These are phyloP conservation scores for Vaccinium myrtillus DNA, from an alignment of 148 eudicot genomes.

Conservation along the genomic window DNA sequence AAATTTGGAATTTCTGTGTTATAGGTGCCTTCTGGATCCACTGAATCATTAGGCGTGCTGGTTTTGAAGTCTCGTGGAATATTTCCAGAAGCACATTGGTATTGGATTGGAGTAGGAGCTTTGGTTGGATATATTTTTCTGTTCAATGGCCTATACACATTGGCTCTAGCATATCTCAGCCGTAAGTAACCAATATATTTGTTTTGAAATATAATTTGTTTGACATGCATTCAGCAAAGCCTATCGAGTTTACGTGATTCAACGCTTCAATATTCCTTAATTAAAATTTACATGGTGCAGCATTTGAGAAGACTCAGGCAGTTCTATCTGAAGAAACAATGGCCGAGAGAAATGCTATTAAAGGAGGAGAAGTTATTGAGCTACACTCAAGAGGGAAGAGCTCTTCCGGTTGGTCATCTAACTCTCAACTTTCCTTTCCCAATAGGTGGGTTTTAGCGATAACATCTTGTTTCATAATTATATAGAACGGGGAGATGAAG, in stretches of 20 bases:
- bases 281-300: not conserved
- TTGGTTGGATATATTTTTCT: conserved; percentile 44
- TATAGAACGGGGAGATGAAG: conserved; percentile 39
- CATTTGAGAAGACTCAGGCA: conserved; percentile 7
- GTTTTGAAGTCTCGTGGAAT: conserved; percentile 16
- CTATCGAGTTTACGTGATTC: not conserved
- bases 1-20: not conserved
- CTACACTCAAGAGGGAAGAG: not conserved
- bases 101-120: conserved; percentile 66
- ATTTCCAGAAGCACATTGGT: conserved; percentile 47
- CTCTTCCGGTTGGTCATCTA: conserved; percentile 7
- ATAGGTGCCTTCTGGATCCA: conserved; percentile 13
- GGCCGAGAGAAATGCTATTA: not conserved
- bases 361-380: not conserved
- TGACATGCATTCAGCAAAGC: not conserved
- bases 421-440: not conserved
- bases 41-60: conserved; percentile 33
- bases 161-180: conserved; percentile 49
- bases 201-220: not conserved
- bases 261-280: not conserved
- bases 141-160: conserved; percentile 36
- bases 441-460: not conserved
- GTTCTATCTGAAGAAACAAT: not conserved
- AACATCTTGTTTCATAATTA: not conserved
- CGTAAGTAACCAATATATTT: conserved; percentile 29